Percentiles rank a stretch among this genome's conserved stretches.
These are phyloP conservation scores for Microsporum canis DNA, from an alignment of 2,329 filamentous ascomycete genomes.

Conservation along the genomic window DNA sequence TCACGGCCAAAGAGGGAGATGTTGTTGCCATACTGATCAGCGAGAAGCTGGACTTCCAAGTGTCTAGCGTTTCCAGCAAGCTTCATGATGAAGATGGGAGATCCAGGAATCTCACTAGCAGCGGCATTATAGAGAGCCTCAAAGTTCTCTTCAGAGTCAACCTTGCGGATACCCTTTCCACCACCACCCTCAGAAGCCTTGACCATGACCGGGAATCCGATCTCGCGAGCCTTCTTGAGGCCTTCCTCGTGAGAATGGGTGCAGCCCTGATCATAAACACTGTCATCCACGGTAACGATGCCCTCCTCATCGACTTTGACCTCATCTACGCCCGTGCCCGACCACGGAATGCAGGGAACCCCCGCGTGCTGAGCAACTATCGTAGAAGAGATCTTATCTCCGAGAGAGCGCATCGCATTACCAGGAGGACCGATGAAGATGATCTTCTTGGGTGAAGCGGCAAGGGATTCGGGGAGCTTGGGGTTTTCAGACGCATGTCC, in stretches of 20 bases:
- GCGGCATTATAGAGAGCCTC: constrained; percentile 84
- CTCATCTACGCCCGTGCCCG: constrained; percentile 75
- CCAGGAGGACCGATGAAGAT: constrained; percentile 97
- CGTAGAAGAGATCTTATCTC: constrained; percentile 98
- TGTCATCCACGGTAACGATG: constrained; percentile 83
- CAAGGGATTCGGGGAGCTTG: constrained; percentile 88
- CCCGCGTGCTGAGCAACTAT: constrained; percentile 95
- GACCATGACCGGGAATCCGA: constrained; percentile 99
- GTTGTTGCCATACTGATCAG: constrained; percentile 99
- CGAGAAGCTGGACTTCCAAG: constrained; percentile 91
- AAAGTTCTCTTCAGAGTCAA: constrained; percentile 73
- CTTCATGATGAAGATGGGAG: constrained; percentile 99
- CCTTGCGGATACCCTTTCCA: constrained; percentile 98
- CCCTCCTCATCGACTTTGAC: constrained; percentile 69
- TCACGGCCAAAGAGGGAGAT: constrained; percentile 98
- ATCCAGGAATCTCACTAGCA: constrained; percentile 93
- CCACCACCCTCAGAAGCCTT: constrained; percentile 99
- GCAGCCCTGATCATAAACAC: constrained; percentile 81
- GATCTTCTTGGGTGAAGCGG: constrained; percentile 94
- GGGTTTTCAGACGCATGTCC: constrained; percentile 98
- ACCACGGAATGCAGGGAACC: constrained; percentile 99
- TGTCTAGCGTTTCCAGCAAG: constrained; percentile 90
- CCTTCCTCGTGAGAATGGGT: constrained; percentile 84
- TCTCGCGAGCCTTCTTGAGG: constrained; percentile 70
- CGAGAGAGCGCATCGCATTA: constrained; percentile 95